Base-by-base conservation (phyloP, 2,329 filamentous ascomycete species). In the Lasiodiplodia citricola region DNA sequence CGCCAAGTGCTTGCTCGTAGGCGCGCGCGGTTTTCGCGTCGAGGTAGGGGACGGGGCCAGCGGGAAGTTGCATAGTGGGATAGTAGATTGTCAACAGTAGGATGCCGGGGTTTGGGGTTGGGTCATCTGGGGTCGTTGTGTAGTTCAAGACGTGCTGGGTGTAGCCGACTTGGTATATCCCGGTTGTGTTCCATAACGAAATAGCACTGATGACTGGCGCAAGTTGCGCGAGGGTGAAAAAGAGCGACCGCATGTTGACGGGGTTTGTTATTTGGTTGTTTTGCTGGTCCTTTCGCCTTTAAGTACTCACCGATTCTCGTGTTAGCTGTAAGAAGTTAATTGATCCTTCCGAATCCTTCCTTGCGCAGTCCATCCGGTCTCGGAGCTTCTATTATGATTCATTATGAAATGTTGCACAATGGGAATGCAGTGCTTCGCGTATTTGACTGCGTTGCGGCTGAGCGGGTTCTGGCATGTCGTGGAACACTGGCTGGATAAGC, bases 41-140 rank as follows among this genome's bases (percentile, higher is more conserved):
- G 18, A 75, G 67, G 64, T 76, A 75, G 8, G 72, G 67, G 11
- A 69, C 71, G n/a, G 73, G 71, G 21, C 65, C 70, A 23, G 47
- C 56, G 1, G 72, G 72, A 0, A 69, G 38, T 0, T 71, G 62
- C 6, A 69, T 62, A 0, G 75, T 76, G 2, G 75, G 74, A 52
- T 76, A 76, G 70, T 75, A 75, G 13, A 76, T 71, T 11, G 73
- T 74, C 16, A 71, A 70, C 3, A 76, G 69, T 8, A 76, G 60
- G n/a, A 71, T 65, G 25, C 73, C 73, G 6, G 58, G 38, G 6
- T 73, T 69, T 2, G 71, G 70, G 1, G 73, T 69, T 10, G 72
- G 72, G 52, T 76, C 74, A 35, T 74, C 70, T 4, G 50, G 70
- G 0, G 72, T 77, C 7, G 31, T 35, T 10, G 68, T 74, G 63